Conservation (phyloP, 2,329 filamentous ascomycete species). For the Eutypella sp. region DNA sequence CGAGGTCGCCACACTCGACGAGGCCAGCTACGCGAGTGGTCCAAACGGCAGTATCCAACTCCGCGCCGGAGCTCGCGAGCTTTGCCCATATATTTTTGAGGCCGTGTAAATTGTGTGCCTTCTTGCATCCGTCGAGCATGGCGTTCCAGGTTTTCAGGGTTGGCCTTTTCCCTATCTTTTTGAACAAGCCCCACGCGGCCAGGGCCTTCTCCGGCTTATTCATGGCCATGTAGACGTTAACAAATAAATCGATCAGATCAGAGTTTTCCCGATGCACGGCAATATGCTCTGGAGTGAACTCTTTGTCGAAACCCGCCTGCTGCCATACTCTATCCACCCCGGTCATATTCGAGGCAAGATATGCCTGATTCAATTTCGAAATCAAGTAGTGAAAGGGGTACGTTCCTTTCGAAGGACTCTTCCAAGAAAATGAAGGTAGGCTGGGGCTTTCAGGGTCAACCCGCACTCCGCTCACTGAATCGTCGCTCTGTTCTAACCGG, state of each 20-base stretch:
- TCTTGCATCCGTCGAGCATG: conserved; percentile 68
- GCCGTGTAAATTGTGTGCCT: conserved; percentile 51
- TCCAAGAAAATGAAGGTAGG: not conserved
- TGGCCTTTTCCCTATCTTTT: conserved; percentile 46
- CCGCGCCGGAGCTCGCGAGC: conserved; percentile 51
- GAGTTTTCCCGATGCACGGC: conserved; percentile 14
- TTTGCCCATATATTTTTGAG: conserved; percentile 64
- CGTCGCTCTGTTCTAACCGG: conserved; percentile 9
- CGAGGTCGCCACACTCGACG: conserved; percentile 48
- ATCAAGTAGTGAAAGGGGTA: conserved; percentile 2
- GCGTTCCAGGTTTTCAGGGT: conserved; percentile 63
- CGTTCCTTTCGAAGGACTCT: not conserved
- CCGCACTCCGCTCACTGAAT: not conserved
- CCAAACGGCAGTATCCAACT: conserved; percentile 65
- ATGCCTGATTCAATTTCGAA: conserved; percentile 13
- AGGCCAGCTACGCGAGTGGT: conserved; percentile 64
- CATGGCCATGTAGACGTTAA: conserved; percentile 21
- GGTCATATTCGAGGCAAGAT: conserved; percentile 7
- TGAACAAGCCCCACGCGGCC: conserved; percentile 20
- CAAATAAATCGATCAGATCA: conserved; percentile 23
- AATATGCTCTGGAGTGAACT: conserved; percentile 13
- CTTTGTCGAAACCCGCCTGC: conserved; percentile 7
- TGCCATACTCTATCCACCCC: conserved; percentile 23
- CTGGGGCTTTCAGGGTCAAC: not conserved
- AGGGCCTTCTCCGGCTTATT: conserved; percentile 24